A percentile compares a stretch with the other conserved stretches of the same genome.
These are phyloP conservation scores for Phytophthora capsici DNA, from an alignment of 352 stramenopile species.

Conservation along the genomic window DNA sequence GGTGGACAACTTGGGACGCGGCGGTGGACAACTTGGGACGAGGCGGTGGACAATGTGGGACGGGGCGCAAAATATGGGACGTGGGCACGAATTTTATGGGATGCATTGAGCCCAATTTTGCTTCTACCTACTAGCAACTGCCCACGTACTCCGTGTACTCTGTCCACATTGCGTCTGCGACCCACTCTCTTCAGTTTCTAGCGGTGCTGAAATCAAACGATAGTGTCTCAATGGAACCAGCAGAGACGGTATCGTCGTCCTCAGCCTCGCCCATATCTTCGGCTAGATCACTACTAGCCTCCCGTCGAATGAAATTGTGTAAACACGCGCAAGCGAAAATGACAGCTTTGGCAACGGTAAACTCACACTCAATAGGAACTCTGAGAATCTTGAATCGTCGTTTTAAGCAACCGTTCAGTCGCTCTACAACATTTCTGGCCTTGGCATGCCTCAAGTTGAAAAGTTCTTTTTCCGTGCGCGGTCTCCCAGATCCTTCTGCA, in stretches of 20 bases:
- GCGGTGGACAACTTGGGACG: background rate
- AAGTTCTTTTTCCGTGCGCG: constrained; percentile 3
- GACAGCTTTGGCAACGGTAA: background rate
- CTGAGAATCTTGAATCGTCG: constrained; percentile 5
- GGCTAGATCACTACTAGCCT: background rate
- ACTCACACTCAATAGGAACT: constrained; percentile 4
- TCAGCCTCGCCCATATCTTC: background rate
- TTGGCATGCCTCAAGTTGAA: constrained; percentile 13
- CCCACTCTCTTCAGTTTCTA: constrained; percentile 9
- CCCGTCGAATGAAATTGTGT: constrained; percentile 11
- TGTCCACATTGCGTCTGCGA: background rate
- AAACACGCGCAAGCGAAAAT: constrained; percentile 6
- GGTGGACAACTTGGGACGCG: background rate
- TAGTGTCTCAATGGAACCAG: background rate
- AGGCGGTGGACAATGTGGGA: too few species aligned
- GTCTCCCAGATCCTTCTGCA: background rate
- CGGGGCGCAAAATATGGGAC: constrained; percentile 5
- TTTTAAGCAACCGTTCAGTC: constrained; percentile 5
- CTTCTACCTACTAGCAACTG: too few species aligned
- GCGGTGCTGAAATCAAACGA: constrained; percentile 10
- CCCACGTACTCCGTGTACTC: too few species aligned
- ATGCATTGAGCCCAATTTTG: too few species aligned
- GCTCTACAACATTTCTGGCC: constrained; percentile 10
- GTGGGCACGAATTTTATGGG: too few species aligned
- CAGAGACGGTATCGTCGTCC: background rate